phyloP scores from a whole-genome alignment of 2,329 filamentous ascomycete genomes.

The Aspergillus tubingensis region DNA sequence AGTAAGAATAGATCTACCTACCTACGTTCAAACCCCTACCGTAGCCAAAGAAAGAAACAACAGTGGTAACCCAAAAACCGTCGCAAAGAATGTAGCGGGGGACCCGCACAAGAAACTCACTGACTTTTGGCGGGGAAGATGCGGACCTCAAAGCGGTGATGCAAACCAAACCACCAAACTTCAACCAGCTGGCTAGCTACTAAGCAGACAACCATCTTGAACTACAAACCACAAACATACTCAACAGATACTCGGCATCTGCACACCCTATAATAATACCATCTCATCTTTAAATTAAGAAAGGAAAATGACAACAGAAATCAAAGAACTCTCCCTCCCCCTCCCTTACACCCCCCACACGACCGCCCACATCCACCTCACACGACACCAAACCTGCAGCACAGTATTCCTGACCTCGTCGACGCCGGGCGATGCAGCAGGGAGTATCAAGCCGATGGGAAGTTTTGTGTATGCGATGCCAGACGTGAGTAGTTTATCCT shows the following conservation, averaged over 20 bases:
- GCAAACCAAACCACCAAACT: not conserved
- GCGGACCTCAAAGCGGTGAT: not conserved
- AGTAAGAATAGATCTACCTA: too few relatives aligned
- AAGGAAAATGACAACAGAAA: constrained; percentile 32
- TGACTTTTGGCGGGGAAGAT: constrained; percentile 18
- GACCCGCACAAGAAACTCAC: too few relatives aligned
- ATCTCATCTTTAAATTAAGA: not conserved
- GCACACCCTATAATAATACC: too few relatives aligned
- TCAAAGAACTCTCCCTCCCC: constrained; percentile 59
- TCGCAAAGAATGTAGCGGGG: too few relatives aligned
- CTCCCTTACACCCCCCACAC: constrained; percentile 59
- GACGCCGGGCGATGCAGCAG: constrained; percentile 45
- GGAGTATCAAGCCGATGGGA: constrained; percentile 62
- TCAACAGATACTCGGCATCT: too few relatives aligned
- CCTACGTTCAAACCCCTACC: too few relatives aligned
- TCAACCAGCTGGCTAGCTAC: too few relatives aligned
- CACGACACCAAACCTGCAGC: constrained; percentile 53
- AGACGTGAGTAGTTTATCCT: constrained; percentile 76
- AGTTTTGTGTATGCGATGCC: constrained; percentile 94
- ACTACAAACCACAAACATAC: not conserved
- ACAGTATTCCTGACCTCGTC: constrained; percentile 61
- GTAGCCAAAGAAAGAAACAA: not conserved
- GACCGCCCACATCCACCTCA: constrained; percentile 62
- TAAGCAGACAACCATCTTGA: not conserved
- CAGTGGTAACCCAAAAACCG: too few relatives aligned